These are phyloP conservation scores for Vaccinium macrocarpon DNA, from an alignment of 148 eudicot species.

Conservation along the genomic window DNA sequence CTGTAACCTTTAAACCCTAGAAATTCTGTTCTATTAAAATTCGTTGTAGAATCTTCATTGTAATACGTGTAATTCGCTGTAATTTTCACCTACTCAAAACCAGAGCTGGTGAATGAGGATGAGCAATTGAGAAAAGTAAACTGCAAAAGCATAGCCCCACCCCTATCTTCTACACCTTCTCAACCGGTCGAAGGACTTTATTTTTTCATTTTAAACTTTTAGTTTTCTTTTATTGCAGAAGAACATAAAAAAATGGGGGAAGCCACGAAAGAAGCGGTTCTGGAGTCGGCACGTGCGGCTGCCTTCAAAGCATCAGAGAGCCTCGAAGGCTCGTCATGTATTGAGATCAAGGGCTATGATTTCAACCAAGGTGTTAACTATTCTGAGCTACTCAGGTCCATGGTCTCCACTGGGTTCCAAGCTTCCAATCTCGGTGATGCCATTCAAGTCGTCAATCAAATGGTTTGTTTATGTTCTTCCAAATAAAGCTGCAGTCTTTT, in stretches of 20 bases:
- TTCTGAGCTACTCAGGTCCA: conserved; percentile 48
- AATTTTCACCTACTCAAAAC: no score
- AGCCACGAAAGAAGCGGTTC: conserved; percentile 30
- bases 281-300: conserved; percentile 44
- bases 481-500: neutral
- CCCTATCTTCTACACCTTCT: no score
- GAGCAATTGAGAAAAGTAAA: no score
- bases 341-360: conserved; percentile 82
- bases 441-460: conserved; percentile 77
- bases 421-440: conserved; percentile 95
- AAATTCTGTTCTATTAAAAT: no score
- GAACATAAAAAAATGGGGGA: conserved; percentile 22
- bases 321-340: conserved; percentile 57
- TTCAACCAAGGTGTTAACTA: conserved; percentile 78
- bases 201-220: neutral
- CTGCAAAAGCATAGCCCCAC: no score
- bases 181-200: no score
- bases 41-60: no score
- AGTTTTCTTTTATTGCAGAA: neutral
- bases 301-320: conserved; percentile 78
- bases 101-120: no score
- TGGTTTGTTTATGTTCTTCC: conserved; percentile 40
- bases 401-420: conserved; percentile 80
- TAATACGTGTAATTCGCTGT: no score
- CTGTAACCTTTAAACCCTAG: no score